Conservation (phyloP, 2,329 filamentous ascomycete species). For the Rachicladosporium sp. region DNA sequence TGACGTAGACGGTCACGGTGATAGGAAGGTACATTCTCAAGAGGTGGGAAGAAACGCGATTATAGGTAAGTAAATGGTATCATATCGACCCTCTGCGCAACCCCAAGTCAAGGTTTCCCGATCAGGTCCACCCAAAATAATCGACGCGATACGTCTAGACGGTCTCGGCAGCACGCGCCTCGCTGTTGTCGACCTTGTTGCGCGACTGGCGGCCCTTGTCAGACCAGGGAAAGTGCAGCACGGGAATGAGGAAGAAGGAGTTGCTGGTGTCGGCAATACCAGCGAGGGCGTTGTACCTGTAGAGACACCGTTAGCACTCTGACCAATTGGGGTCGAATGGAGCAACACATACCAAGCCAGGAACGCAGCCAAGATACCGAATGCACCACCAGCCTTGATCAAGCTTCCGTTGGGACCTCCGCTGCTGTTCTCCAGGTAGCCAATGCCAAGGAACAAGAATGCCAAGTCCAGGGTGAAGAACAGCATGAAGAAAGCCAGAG, state of each 20-base stretch:
- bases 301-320: neutral
- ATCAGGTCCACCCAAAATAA: conserved; percentile 10
- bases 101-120: neutral
- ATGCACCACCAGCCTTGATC: conserved; percentile 41
- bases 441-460: conserved; percentile 45
- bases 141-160: conserved; percentile 1
- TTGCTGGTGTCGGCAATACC: conserved; percentile 44
- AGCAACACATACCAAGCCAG: conserved; percentile 32
- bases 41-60: too few species aligned
- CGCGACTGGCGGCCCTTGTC: conserved; percentile 56
- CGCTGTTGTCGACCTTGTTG: conserved; percentile 32
- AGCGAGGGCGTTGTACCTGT: conserved; percentile 38
- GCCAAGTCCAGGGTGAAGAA: conserved; percentile 47
- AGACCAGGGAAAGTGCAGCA: conserved; percentile 92
- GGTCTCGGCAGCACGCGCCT: conserved; percentile 17
- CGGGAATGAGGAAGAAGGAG: conserved; percentile 84
- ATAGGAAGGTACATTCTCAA: too few species aligned
- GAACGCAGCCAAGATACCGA: conserved; percentile 42
- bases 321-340: neutral
- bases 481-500: conserved; percentile 44
- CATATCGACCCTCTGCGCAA: too few species aligned
- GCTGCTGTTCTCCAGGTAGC: conserved; percentile 35
- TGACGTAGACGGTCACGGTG: too few species aligned
- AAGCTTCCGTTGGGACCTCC: conserved; percentile 29
- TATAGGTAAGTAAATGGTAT: too few species aligned